A percentile compares a stretch with the other conserved stretches of the same genome.
Conservation (phyloP, 2,329 filamentous ascomycete genomes). For the Huntiella decipiens region DNA sequence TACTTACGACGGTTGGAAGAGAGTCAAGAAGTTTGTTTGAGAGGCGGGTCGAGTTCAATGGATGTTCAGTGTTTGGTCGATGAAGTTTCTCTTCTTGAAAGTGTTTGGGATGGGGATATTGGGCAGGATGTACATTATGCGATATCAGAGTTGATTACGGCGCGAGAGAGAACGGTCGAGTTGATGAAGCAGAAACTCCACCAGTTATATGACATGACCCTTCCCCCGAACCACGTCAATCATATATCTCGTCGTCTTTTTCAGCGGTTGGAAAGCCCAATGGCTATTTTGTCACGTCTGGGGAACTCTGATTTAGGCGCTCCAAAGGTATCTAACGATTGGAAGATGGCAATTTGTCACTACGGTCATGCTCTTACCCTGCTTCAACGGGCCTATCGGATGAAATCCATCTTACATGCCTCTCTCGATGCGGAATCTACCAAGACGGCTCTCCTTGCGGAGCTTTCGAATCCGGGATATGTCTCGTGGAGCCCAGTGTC, state of each 20-base stretch:
- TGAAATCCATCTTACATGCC: constrained; percentile 15
- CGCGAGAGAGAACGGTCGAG: too few relatives aligned
- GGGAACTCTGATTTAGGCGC: constrained; percentile 3
- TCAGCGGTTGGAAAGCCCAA: constrained; percentile 13
- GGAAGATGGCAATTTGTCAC: constrained; percentile 19
- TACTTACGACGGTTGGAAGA: too few relatives aligned
- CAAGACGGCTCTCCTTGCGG: constrained; percentile 20
- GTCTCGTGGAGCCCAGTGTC: constrained; percentile 32
- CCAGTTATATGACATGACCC: too few relatives aligned
- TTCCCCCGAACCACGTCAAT: too few relatives aligned
- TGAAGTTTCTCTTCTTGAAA: too few relatives aligned
- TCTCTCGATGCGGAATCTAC: neutral
- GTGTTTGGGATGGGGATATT: too few relatives aligned
- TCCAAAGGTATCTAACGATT: constrained; percentile 18
- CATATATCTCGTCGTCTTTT: neutral
- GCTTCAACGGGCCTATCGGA: constrained; percentile 24
- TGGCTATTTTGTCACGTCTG: constrained; percentile 20
- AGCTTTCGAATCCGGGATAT: constrained; percentile 33
- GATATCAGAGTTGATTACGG: too few relatives aligned
- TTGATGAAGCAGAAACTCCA: too few relatives aligned
- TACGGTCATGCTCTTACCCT: constrained; percentile 24
- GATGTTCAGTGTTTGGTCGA: too few relatives aligned
- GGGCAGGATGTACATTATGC: too few relatives aligned
- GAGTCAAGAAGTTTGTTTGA: too few relatives aligned
- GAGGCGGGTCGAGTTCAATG: too few relatives aligned